Conservation (phyloP, 257 asterid genomes). For the Primulina tabacum region DNA sequence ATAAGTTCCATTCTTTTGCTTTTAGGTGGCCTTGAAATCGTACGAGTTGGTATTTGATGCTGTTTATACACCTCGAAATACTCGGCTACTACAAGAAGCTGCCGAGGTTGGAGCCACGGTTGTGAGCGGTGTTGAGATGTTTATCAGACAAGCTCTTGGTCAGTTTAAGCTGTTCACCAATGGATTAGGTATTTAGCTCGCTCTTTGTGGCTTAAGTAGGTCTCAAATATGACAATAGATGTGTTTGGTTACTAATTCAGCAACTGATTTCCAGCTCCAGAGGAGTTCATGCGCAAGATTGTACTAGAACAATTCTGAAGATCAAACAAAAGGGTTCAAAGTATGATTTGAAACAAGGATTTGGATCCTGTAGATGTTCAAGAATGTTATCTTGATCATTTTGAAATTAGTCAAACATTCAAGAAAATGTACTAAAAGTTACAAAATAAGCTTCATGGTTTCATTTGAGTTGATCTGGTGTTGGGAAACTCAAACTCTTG, state of each 20-base stretch:
- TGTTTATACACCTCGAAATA: slow-evolving; percentile 64
- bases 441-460: neutral
- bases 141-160: slow-evolving; percentile 62
- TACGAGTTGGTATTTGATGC: slow-evolving; percentile 69
- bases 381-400: neutral
- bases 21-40: slow-evolving; percentile 47
- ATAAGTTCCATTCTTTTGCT: neutral
- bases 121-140: slow-evolving; percentile 78
- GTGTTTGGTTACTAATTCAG: neutral
- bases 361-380: neutral
- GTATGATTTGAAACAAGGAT: neutral
- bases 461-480: slow-evolving; percentile 15
- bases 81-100: slow-evolving; percentile 62
- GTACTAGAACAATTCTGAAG: slow-evolving; percentile 55
- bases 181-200: slow-evolving; percentile 48
- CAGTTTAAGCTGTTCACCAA: slow-evolving; percentile 61
- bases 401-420: neutral
- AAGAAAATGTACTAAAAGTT: too few relatives aligned
- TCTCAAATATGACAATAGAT: neutral
- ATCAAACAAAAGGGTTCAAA: neutral
- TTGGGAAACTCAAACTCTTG: slow-evolving; percentile 32
- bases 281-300: slow-evolving; percentile 72
- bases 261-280: slow-evolving; percentile 47
- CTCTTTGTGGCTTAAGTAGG: slow-evolving; percentile 7
- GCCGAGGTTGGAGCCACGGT: slow-evolving; percentile 63